These are phyloP conservation scores for Alnus rubra DNA, from an alignment of 306 rosid genomes.

Conservation along the genomic window DNA sequence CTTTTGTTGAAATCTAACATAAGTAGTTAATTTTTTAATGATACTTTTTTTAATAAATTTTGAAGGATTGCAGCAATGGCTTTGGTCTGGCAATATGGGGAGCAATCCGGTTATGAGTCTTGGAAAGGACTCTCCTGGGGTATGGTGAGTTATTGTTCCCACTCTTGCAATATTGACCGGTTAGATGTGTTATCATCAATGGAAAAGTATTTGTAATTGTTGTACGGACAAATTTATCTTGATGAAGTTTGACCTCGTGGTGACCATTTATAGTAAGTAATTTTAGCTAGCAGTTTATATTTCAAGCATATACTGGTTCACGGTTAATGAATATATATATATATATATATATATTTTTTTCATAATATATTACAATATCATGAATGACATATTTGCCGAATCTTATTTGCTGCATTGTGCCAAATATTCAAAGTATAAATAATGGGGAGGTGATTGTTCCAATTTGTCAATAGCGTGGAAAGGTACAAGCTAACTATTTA, in stretches of 20 bases:
- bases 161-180: not conserved
- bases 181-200: not conserved
- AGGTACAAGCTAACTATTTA: not conserved
- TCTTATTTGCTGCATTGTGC: not conserved
- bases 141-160: constrained; percentile 55
- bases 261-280: not conserved
- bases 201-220: not conserved
- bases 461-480: not conserved
- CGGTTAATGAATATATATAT: not conserved
- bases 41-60: not conserved
- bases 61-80: constrained; percentile 86
- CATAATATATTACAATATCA: not conserved
- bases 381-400: not conserved
- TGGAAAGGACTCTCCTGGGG: constrained; percentile 99
- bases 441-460: not conserved
- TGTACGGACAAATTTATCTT: not conserved
- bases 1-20: not conserved
- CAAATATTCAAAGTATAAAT: not conserved
- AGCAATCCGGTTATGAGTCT: constrained; percentile 66
- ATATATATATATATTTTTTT: too few species aligned
- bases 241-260: not conserved
- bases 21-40: not conserved
- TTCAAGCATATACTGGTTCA: not conserved
- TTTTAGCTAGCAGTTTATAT: not conserved
- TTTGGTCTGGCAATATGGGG: constrained; percentile 94